Evolutionary conservation across 83 land plant species (phyloP), one percentile per base, ranked within the genome.

Genomic region (Picea engelmannii): DNA sequence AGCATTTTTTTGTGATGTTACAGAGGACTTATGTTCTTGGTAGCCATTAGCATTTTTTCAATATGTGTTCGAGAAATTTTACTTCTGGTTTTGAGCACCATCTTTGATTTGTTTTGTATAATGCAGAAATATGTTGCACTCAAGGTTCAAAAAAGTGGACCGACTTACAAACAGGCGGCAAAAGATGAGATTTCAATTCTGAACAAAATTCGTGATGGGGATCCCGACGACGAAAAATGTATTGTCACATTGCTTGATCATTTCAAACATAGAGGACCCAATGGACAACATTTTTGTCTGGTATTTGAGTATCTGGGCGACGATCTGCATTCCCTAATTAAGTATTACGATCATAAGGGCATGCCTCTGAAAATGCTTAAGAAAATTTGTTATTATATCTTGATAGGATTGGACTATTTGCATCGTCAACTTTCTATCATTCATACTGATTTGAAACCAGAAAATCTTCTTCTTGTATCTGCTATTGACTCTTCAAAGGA

Each of bases 391-490:
- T 76, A 61, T 62, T 65, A 86, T 65, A 68, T 81, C 61, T 84
- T 87, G 44, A 71, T 78, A 23, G 89, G 89, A 58, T 62, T 87
- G 20, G 89, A 87, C 49, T 87, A 85, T 69, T 69, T 87, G 7
- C 89, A 87, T 66, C 70, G 83, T 11, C 66, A 81, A 44, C 84
- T 85, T 17, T 85, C 75, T 11, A 85, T 87, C 47, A 87, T 87
- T 24, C 89, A 87, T 69, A 87, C 89, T n/a, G 89, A 87, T 68
- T 71, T 87, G 75, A 87, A 87, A 55, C 89, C 89, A 27, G 89
- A 87, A 78, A 87, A 87, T 68, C 61, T 87, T 5, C 64, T 87
- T 25, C 81, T 87, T 60, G 52, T 85, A 44, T 80, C 74, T 2
- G 69, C 88, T 17, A 49, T 87, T 66, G 81, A 85, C 44, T 81